Percentiles rank a stretch among this genome's conserved stretches.
Evolutionary conservation across 257 asterid genomes (phyloP).

Genomic region (Marsdenia floribunda): DNA sequence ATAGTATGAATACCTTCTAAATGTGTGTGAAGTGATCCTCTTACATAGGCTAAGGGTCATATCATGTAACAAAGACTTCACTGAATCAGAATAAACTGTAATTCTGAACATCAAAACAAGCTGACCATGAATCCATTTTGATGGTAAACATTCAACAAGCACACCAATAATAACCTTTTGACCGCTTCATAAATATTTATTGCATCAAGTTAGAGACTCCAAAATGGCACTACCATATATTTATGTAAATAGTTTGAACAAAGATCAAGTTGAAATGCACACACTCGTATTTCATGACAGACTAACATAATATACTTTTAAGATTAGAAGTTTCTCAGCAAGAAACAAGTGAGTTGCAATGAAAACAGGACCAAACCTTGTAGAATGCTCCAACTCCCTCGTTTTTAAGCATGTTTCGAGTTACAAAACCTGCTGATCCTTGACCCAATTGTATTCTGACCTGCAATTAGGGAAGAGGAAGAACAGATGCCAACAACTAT

Average conservation of each 20-base stretch:
- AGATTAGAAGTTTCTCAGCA: neutral
- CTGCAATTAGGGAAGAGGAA: slow-evolving; percentile 32
- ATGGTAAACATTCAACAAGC: neutral
- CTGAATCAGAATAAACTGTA: neutral
- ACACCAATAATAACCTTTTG: neutral
- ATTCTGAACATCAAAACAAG: neutral
- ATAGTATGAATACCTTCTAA: no score
- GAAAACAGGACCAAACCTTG: slow-evolving; percentile 49
- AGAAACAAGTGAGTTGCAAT: neutral
- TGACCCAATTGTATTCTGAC: slow-evolving; percentile 97
- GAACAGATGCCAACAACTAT: slow-evolving; percentile 11
- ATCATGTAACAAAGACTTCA: no score
- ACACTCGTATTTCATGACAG: neutral
- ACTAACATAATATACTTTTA: neutral
- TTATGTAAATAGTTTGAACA: neutral
- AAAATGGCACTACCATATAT: neutral
- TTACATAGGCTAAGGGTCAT: neutral
- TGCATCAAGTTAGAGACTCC: neutral
- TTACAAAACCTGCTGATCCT: slow-evolving; percentile 77
- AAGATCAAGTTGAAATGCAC: neutral
- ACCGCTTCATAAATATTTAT: neutral
- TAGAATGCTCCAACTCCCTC: slow-evolving; percentile 85
- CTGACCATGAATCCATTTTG: neutral
- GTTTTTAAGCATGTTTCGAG: slow-evolving; percentile 72
- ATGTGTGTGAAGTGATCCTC: no score